Base-by-base conservation (phyloP, 2,329 filamentous ascomycete genomes). In the Scedosporium apiospermum region DNA sequence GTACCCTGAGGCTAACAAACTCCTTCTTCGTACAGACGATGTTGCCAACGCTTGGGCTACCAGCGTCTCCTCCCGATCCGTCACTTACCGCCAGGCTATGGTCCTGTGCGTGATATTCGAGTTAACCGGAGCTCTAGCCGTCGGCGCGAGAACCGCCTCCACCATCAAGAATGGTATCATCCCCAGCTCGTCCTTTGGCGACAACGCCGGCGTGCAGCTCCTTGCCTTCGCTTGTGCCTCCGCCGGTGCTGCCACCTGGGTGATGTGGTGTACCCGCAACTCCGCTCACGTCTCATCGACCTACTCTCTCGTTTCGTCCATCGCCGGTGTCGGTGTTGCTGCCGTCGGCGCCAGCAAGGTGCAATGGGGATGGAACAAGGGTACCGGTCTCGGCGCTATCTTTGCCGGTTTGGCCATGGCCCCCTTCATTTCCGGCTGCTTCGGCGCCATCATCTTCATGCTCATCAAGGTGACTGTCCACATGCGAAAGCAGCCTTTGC, bases 131-230 rank as follows among this genome's bases (percentile, higher is more conserved):
- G 87, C 87, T 66, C 78, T 89, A 68, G 79, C 84, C 3, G 86
- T 89, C 65, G 88, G 86, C 62, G 84, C 85, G 53, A 82, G 87
- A 69, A 90, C 87, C 2, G 88, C 88, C 64, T 84, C 86, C 49
- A 92, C 89, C 51, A 91, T 92, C 80, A 91, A 91, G 82, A 90
- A 90, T 77, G 86, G 86, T 49, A 89, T 89, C 71, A 88, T 89
- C 65, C 85, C 86, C 61, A 78, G 74, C 71, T 64, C 70, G 0
- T 80, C 85, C 63, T 89, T 89, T 75, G 67, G 75, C 1, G 78
- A 75, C 64, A 82, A 89, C 68, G 82, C 87, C 42, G 83, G 82
- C 42, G 86, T 89, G n/a, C 86, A 88, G 75, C 82, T 89, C 74
- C 79, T 89, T 58, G 87, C 86, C 62, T 87, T 88, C 69, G 82